Base-by-base conservation (phyloP, 805 yeast species). In the Saturnispora besseyi region DNA sequence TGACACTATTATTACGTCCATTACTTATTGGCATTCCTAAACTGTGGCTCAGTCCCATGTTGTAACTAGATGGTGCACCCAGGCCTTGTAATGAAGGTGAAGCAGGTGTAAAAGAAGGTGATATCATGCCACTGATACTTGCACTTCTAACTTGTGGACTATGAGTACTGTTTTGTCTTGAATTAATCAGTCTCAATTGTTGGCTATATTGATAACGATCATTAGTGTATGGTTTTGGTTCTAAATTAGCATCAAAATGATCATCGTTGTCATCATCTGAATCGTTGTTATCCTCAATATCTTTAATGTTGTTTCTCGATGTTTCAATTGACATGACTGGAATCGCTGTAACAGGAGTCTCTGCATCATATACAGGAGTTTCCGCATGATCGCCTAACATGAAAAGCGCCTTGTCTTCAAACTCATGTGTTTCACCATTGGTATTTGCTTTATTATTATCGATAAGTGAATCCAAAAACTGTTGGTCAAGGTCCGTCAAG, bases 101-200 rank as follows among this genome's bases (percentile, higher is more conserved):
- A 5, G 50, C 50, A 5, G 50, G 50, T 10, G 44, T 41, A 22
- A 47, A 47, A 5, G 44, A 41, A 8, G 50, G 50, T 5, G 50
- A 47, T 24, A 41, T 13, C 41, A 47, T 12, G 3, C 45, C 38
- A 10, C 26, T 34, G 11, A 42, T 34, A 22, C 32, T 41, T 8
- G 30, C 28, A 12, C 30, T 38, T 36, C 40, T 36, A 10, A 36
- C 21, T 18, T 36, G 40, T 11, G 40, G 40, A 36, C 40, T 36
- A 12, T 24, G 42, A n/a, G 30, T 38, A 34, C 44, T 30, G 29
- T 47, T 47, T 24, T 41, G 41, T 28, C 50, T 41, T 11, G 50
- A 47, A 5, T 28, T 15, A 26, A 24, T 22, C 7, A n/a, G 13
- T 22, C 46, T 44, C 3, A 22, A 32, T 7, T 26, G 36, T 2